Percentiles rank a stretch among this genome's conserved stretches.
phyloP scores from a whole-genome alignment of 208 protist genomes.

The Leptomonas seymouri region DNA sequence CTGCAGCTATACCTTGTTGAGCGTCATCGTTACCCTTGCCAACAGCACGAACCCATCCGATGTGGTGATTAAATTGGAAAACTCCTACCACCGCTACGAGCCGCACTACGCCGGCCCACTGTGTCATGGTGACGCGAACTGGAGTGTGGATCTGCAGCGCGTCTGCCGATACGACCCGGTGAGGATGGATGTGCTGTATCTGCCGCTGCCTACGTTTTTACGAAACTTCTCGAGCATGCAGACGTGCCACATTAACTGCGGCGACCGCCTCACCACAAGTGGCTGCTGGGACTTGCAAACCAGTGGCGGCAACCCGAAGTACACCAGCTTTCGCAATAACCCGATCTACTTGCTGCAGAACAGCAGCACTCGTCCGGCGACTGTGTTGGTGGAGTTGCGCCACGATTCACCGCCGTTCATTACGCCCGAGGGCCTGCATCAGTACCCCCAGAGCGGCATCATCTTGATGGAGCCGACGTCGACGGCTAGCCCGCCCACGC shows the following conservation, averaged over 20 bases:
- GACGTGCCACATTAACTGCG: slow-evolving; percentile 88
- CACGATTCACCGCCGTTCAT: slow-evolving; percentile 67
- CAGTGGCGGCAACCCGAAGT: slow-evolving; percentile 76
- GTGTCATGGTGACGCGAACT: slow-evolving; percentile 52
- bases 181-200: slow-evolving; percentile 57
- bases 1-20: slow-evolving; percentile 81
- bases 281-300: slow-evolving; percentile 70
- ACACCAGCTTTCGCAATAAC: slow-evolving; percentile 87
- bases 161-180: slow-evolving; percentile 58
- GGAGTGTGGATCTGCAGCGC: slow-evolving; percentile 63
- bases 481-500: slow-evolving; percentile 48
- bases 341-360: slow-evolving; percentile 89
- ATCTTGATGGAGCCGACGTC: slow-evolving; percentile 69
- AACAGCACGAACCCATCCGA: slow-evolving; percentile 54
- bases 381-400: slow-evolving; percentile 76
- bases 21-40: slow-evolving; percentile 60
- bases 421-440: slow-evolving; percentile 70
- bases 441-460: slow-evolving; percentile 86
- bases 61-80: slow-evolving; percentile 74
- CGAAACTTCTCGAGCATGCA: slow-evolving; percentile 83
- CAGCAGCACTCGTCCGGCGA: slow-evolving; percentile 64
- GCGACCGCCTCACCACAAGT: slow-evolving; percentile 66
- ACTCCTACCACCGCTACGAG: slow-evolving; percentile 53
- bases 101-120: slow-evolving; percentile 73
- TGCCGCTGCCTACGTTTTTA: slow-evolving; percentile 78